Base-by-base conservation (phyloP, 2,329 filamentous ascomycete genomes). In the Macrophomina phaseolina region DNA sequence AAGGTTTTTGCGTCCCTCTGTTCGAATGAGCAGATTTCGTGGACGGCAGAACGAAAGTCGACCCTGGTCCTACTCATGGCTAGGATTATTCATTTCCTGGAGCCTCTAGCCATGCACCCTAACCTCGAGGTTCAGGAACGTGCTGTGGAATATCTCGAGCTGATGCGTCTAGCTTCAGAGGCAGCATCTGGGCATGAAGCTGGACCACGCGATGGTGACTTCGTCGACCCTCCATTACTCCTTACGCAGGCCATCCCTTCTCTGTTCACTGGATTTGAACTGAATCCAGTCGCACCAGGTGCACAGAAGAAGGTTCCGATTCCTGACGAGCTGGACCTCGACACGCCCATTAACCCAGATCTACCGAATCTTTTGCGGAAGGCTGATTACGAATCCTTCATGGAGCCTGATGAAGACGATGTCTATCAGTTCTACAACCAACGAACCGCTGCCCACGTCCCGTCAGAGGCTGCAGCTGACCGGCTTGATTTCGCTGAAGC, bases 81-180 rank as follows among this genome's bases (percentile, higher is more conserved):
- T 34, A 88, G 93, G 1, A 88, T 97, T 6, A 87, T 97, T 23
- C 88, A 95, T 75, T 90, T 92, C 56, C 82, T 97, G 28, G 94
- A 98, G 73, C 87, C 89, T 0, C 79, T 98, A 16, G 88, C 89
- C 0, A 84, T 90, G 48, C 93, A 98, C 76, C 94, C 94, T 0
- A 92, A 89, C 72, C 84, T 99, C 1, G 95, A 99, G 76, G 93
- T 99, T 3, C 95, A 99, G 79, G 95, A 98, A 78, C 88, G 95
- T 66, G 91, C 94, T 3, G 94, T 97, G 1, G 94, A 97, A 75
- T 96, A 97, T 72, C 86, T 93, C 0, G 95, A 99, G 76, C 84
- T 98, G 12, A 87, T 98, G 73, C 93, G 93, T 67, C 84, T 99
- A 52, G 93, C 92, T 2, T 89, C 89, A 1, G 95, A 99, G 80